Evolutionary conservation across 2,329 filamentous ascomycete genomes (phyloP), one percentile per base, ranked within the genome.

Genomic region (Fusarium pseudonygamai): DNA sequence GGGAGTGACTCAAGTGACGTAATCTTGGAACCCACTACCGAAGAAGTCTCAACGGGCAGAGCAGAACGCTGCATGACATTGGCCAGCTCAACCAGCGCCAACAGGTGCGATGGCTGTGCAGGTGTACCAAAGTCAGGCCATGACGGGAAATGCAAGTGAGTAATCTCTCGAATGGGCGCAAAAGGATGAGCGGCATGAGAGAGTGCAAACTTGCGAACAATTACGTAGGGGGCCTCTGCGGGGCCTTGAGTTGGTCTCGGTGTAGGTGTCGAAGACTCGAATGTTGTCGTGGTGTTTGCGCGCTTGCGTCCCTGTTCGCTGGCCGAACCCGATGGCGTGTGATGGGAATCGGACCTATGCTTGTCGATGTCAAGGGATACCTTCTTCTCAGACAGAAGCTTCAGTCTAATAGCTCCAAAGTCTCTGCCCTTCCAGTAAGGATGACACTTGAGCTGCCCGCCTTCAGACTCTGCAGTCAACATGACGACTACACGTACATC

Each of bases 71-170:
- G 93, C 88, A 91, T 94, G 39, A 89, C 86, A 77, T 93, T 96
- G 77, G 93, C 93, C 59, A 97, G 89, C 81, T 98, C 95, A n/a
- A 98, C 93, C 22, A 99, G 84, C 5, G 92, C 93, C 22, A 99
- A 87, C 5, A 99, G 87, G 78, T 98, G 95, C 10, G 91, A 90
- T 3, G 96, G 95, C 78, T 97, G 93, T 0, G 96, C 95, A 0
- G 96, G 96, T 0, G 95, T 93, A 26, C 96, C 96, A 82, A 98
- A 98, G 79, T 99, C 96, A 1, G 96, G 96, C 96, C 96, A 99
- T n/a, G 93, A 92, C 0, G 94, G 91, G 80, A 98, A 98, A 79
- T 98, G 95, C 20, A 99, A 85, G 76, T 99, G 96, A 0, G 95
- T 98, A 70, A 99, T 92, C 82, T 98, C 95, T 30, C 96, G 93